These are phyloP conservation scores for Cryphonectria japonica DNA, from an alignment of 2,329 filamentous ascomycete species.

Conservation along the genomic window DNA sequence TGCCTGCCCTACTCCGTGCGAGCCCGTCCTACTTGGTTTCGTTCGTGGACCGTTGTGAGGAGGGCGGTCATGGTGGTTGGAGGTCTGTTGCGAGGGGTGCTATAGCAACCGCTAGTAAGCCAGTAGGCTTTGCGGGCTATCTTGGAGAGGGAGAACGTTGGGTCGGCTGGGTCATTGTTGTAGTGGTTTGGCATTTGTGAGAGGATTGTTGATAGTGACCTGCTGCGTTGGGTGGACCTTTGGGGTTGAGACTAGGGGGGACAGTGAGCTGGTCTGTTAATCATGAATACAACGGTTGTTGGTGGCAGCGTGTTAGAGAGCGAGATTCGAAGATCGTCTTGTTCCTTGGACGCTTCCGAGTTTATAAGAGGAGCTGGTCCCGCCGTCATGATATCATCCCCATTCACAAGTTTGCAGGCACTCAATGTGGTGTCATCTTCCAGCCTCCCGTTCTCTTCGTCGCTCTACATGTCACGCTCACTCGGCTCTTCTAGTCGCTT, in stretches of 20 bases:
- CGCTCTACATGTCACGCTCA: not conserved
- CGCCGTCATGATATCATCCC: not conserved
- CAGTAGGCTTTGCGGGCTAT: constrained; percentile 22
- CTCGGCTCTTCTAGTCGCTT: not conserved
- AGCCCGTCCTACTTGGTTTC: constrained; percentile 16
- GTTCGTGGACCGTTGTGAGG: constrained; percentile 14
- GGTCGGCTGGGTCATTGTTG: constrained; percentile 12
- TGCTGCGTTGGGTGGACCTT: not conserved
- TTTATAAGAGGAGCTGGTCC: not conserved
- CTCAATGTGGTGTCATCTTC: not conserved
- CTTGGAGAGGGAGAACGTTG: constrained; percentile 15
- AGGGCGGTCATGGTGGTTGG: constrained; percentile 20
- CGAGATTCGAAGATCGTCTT: not conserved
- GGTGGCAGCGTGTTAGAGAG: not conserved
- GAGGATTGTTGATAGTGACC: not conserved
- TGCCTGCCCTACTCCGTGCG: constrained; percentile 36
- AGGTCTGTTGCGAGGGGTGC: constrained; percentile 7
- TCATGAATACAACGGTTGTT: not conserved
- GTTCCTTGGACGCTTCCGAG: not conserved
- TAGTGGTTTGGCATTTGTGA: not conserved
- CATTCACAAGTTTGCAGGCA: not conserved
- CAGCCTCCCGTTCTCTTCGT: not conserved
- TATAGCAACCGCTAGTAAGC: constrained; percentile 23
- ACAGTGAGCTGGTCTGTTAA: not conserved
- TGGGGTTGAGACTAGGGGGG: not conserved